These are phyloP conservation scores for Penicillium waksmanii DNA, from an alignment of 495 filamentous ascomycete species.

Conservation along the genomic window DNA sequence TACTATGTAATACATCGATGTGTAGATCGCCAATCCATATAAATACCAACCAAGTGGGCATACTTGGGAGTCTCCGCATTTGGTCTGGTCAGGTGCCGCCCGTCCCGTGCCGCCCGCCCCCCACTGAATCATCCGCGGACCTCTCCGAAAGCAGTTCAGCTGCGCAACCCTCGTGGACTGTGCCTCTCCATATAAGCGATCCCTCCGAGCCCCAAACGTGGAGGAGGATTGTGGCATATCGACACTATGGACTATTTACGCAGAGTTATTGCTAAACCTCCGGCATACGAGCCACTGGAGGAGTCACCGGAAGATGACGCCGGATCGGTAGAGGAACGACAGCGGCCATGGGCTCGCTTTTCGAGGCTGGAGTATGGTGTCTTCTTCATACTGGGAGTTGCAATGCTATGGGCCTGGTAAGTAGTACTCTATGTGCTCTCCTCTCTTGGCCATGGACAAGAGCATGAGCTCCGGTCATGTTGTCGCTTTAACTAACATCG, in stretches of 20 bases:
- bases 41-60: background rate
- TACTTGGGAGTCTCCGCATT: background rate
- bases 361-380: slow-evolving; percentile 82
- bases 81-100: background rate
- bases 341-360: slow-evolving; percentile 47
- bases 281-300: slow-evolving; percentile 63
- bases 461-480: background rate
- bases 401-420: slow-evolving; percentile 98
- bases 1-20: background rate
- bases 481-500: background rate
- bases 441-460: background rate
- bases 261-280: slow-evolving; percentile 47
- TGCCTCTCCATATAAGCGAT: background rate
- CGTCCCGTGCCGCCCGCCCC: too few species aligned
- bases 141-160: slow-evolving; percentile 1
- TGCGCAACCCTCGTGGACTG: background rate
- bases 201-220: background rate
- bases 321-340: slow-evolving; percentile 17
- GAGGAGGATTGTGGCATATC: slow-evolving; percentile 1
- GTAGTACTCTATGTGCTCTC: slow-evolving; percentile 22
- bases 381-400: slow-evolving; percentile 83
- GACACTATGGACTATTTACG: slow-evolving; percentile 51
- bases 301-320: slow-evolving; percentile 40
- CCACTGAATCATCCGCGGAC: slow-evolving; percentile 20
- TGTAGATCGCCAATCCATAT: background rate